A percentile compares a stretch with the other conserved stretches of the same genome.
Conservation (phyloP, 345 rosid genomes). For the Boechera stricta region DNA sequence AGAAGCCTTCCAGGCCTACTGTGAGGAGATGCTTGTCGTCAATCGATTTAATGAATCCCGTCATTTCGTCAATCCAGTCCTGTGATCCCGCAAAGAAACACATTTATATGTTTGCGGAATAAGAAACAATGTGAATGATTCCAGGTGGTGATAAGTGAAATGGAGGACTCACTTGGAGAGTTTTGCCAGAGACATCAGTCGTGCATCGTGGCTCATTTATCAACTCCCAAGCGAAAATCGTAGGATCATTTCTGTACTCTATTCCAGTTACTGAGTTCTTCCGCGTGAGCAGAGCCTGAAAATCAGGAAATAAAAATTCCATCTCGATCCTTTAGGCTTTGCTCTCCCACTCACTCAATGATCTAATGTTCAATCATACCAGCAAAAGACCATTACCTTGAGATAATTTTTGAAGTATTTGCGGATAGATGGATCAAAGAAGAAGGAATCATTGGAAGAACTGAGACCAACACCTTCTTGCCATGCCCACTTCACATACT, state of each 20-base stretch:
- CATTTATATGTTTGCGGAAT: not conserved
- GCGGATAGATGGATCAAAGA: slow-evolving; percentile 81
- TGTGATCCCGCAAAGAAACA: slow-evolving; percentile 41
- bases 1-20: slow-evolving; percentile 88
- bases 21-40: slow-evolving; percentile 78
- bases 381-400: slow-evolving; percentile 51
- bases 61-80: slow-evolving; percentile 88
- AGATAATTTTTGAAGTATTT: slow-evolving; percentile 76
- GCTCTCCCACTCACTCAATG: slow-evolving; percentile 14
- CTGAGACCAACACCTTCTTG: slow-evolving; percentile 85
- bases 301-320: not conserved
- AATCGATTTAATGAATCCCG: slow-evolving; percentile 72
- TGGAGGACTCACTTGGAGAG: slow-evolving; percentile 66
- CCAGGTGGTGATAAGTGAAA: not conserved
- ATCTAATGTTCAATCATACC: not conserved
- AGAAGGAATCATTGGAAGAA: slow-evolving; percentile 88
- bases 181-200: slow-evolving; percentile 81
- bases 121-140: slow-evolving; percentile 18
- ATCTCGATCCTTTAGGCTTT: not conserved
- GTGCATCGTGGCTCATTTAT: slow-evolving; percentile 88
- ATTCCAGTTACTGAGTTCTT: slow-evolving; percentile 78
- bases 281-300: slow-evolving; percentile 68
- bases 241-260: slow-evolving; percentile 80
- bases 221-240: slow-evolving; percentile 88
- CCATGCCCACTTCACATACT: slow-evolving; percentile 95